Conservation (phyloP, 2,329 filamentous ascomycete species). For the Aspergillus bombycis region DNA sequence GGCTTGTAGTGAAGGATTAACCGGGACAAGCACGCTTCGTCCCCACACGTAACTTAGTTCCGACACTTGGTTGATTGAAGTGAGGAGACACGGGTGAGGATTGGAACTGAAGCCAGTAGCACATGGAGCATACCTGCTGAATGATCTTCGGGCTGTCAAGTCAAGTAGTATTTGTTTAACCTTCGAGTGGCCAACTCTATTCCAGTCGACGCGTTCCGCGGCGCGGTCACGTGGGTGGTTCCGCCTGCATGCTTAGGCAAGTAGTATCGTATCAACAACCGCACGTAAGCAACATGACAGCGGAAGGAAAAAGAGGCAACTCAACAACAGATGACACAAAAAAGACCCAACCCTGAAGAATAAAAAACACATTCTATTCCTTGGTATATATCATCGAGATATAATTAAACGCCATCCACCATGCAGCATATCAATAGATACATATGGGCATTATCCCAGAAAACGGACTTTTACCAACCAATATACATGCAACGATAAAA, state of each 20-base stretch:
- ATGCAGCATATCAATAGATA: constrained; percentile 27
- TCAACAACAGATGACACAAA: background rate
- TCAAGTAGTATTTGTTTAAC: background rate
- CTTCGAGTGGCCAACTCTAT: constrained; percentile 2
- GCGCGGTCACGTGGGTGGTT: constrained; percentile 36
- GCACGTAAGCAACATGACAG: background rate
- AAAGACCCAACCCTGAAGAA: background rate
- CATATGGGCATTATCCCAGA: constrained; percentile 19
- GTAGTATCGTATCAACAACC: background rate
- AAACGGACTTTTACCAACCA: constrained; percentile 21
- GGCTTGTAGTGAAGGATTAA: constrained; percentile 1
- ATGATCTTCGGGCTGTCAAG: constrained; percentile 3
- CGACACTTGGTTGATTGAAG: constrained; percentile 10
- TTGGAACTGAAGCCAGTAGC: constrained; percentile 11
- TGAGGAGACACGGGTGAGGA: constrained; percentile 4
- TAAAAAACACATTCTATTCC: constrained; percentile 10
- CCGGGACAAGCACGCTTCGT: constrained; percentile 8
- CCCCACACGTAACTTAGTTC: constrained; percentile 15
- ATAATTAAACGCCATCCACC: constrained; percentile 27
- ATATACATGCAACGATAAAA: constrained; percentile 27
- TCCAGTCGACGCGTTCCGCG: constrained; percentile 32
- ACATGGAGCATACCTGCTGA: constrained; percentile 11
- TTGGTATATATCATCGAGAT: constrained; percentile 14
- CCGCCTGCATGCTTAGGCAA: background rate
- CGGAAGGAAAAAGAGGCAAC: background rate